phyloP scores from a whole-genome alignment of 2,329 filamentous ascomycete species.

The Ophiosphaerella narmari region DNA sequence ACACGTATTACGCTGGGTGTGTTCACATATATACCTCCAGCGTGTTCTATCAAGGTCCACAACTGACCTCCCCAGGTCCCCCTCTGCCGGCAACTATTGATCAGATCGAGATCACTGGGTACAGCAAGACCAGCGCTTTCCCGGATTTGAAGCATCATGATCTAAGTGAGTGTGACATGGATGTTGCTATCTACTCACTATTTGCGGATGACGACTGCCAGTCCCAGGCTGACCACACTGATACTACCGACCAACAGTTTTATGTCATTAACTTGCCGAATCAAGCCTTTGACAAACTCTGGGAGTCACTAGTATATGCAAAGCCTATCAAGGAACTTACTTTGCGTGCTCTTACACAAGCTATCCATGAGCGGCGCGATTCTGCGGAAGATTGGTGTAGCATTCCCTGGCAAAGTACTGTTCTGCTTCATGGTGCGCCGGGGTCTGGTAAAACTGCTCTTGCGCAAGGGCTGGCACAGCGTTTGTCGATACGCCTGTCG shows the following conservation, averaged over 20 bases:
- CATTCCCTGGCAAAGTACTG: constrained; percentile 53
- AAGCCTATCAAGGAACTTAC: constrained; percentile 48
- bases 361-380: constrained; percentile 38
- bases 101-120: constrained; percentile 7
- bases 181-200: constrained; percentile 16
- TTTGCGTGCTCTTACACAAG: constrained; percentile 48
- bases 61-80: background rate
- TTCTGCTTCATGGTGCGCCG: constrained; percentile 51
- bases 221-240: background rate
- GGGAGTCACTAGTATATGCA: constrained; percentile 48
- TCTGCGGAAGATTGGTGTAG: constrained; percentile 41
- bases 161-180: constrained; percentile 9
- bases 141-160: constrained; percentile 6
- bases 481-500: constrained; percentile 53
- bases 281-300: constrained; percentile 14
- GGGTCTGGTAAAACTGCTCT: constrained; percentile 52
- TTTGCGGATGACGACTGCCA: constrained; percentile 5
- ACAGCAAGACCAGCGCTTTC: constrained; percentile 3
- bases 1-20: constrained; percentile 33
- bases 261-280: constrained; percentile 12
- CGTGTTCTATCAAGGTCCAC: background rate
- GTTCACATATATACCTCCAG: constrained; percentile 2
- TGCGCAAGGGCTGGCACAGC: constrained; percentile 57
- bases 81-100: constrained; percentile 2
- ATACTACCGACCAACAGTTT: background rate